Evolutionary conservation across 75 land plant genomes (phyloP).

Genomic region (Adiantum capillusveneris): DNA sequence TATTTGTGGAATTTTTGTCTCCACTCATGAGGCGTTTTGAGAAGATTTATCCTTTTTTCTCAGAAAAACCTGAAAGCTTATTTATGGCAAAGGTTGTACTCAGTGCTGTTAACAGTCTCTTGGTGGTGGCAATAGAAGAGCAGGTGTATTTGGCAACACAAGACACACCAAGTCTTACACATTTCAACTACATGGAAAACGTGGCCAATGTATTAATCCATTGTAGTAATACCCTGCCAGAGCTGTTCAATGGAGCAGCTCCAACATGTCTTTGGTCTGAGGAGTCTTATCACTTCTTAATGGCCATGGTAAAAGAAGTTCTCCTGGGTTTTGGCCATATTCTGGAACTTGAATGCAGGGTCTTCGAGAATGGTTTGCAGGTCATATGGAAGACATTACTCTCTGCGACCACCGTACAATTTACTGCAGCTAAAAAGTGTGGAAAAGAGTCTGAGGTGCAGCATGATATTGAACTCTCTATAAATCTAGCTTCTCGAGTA

Average conservation of each 20-base stretch:
- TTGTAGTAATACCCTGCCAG: constrained; percentile 27
- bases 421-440: not conserved
- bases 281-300: not conserved
- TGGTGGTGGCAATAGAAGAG: constrained; percentile 38
- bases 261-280: not conserved
- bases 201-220: constrained; percentile 25
- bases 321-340: constrained; percentile 37
- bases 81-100: constrained; percentile 12
- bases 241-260: constrained; percentile 7
- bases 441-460: constrained; percentile 6
- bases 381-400: constrained; percentile 55
- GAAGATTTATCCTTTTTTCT: not conserved
- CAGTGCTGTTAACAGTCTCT: constrained; percentile 44
- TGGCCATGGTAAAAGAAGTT: constrained; percentile 34
- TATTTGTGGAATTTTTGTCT: constrained; percentile 14
- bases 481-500: constrained; percentile 22
- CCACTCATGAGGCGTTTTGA: constrained; percentile 6
- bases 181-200: constrained; percentile 48
- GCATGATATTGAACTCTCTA: constrained; percentile 8
- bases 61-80: not conserved
- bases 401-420: constrained; percentile 18
- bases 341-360: constrained; percentile 73
- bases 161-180: constrained; percentile 44
- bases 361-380: constrained; percentile 42
- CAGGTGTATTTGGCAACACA: constrained; percentile 56